These are phyloP conservation scores for Phyllosticta paracitricarpa DNA, from an alignment of 2,329 filamentous ascomycete genomes.

Conservation along the genomic window DNA sequence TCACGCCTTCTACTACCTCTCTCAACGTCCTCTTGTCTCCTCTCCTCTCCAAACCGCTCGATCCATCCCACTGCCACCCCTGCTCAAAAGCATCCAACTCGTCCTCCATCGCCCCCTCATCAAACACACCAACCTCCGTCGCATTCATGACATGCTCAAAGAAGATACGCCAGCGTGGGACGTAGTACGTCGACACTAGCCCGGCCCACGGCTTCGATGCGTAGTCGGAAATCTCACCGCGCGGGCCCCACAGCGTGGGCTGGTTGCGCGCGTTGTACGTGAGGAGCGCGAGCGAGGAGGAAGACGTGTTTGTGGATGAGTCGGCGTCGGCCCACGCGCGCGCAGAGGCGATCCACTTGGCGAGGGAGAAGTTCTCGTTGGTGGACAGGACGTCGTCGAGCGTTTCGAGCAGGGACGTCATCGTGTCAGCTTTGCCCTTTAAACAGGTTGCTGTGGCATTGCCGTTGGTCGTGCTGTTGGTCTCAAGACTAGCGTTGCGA, in stretches of 20 bases:
- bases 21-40: background rate
- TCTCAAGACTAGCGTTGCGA: slow-evolving; percentile 14
- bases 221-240: slow-evolving; percentile 41
- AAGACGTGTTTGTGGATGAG: background rate
- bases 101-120: background rate
- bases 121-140: background rate
- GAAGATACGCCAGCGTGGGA: slow-evolving; percentile 38
- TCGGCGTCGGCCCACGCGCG: slow-evolving; percentile 18
- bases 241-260: slow-evolving; percentile 42
- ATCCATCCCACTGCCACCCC: background rate
- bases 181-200: slow-evolving; percentile 38
- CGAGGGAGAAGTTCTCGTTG: slow-evolving; percentile 34
- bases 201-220: slow-evolving; percentile 41
- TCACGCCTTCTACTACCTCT: background rate
- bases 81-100: background rate
- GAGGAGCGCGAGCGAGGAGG: background rate
- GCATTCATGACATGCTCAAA: slow-evolving; percentile 27
- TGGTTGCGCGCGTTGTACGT: slow-evolving; percentile 41
- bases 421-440: background rate
- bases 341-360: slow-evolving; percentile 33
- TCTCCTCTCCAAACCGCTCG: background rate
- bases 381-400: slow-evolving; percentile 35
- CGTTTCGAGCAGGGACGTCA: slow-evolving; percentile 20
- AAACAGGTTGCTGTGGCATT: slow-evolving; percentile 22
- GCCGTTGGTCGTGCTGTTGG: slow-evolving; percentile 16